Base-by-base conservation (phyloP, 2,329 filamentous ascomycete genomes). In the Hypoxylon sp. region DNA sequence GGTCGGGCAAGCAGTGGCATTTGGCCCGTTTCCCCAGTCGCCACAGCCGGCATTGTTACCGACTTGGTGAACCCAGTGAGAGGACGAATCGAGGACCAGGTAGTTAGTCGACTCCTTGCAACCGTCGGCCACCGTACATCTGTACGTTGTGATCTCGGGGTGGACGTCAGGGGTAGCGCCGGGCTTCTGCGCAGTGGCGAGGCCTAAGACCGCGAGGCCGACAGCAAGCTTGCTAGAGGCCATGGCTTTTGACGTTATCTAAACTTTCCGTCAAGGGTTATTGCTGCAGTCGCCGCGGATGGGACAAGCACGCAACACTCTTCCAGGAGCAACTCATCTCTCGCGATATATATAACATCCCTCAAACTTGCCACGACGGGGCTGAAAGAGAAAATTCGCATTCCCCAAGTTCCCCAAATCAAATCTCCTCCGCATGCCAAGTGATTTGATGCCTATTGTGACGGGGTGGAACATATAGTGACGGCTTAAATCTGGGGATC, bases 71-170 rank as follows among this genome's bases (percentile, higher is more conserved):
- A 85, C 81, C 48, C 77, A 77, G 67, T 86, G 85, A 8, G 79
- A 73, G 17, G 79, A 75, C 3, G 82, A 81, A 72, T 87, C 85
- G 8, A 86, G 77, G 6, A 87, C 85, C 19, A 87, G 66, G 27
- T 82, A 84, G 44, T 82, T 86, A 47, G 80, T 81, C 47, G 83
- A 80, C 44, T 79, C 70, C 55, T 78, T 79, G 75, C 85, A 87
- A n/a, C 85, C 85, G n/a, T 78, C 79, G 0, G 75, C 77, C 47
- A 82, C 81, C n/a, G 83, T 85, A 75, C 85, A 87, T 61, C 83
- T 80, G 76, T 81, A 85, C 1, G 83, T 86, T 1, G 78, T 82
- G 52, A 87, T 74, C 72, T 81, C 79, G 21, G 85, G 85, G 57
- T 87, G 84, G 29, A 80, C 79, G 69, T 87, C 85, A 3, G 80